Percentiles rank a stretch among this genome's conserved stretches.
These are phyloP conservation scores for Periconia sp. DNA, from an alignment of 2,329 filamentous ascomycete species.

Conservation along the genomic window DNA sequence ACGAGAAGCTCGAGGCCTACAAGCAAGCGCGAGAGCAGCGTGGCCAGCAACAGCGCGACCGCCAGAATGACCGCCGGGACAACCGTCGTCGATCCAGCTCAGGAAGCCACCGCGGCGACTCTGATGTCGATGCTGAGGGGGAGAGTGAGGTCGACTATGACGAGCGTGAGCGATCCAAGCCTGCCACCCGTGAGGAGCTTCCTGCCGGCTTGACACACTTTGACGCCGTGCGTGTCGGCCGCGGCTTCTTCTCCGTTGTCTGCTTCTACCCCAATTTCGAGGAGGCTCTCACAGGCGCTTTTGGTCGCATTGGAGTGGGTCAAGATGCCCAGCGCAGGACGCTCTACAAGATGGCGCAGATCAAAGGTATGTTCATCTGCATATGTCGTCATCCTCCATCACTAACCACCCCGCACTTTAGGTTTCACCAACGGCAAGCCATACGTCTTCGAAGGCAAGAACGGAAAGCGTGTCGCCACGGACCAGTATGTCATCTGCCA, in stretches of 20 bases:
- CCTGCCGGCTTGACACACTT: conserved; percentile 78
- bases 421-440: conserved; percentile 77
- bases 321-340: conserved; percentile 72
- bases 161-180: conserved; percentile 44
- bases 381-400: neutral
- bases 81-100: conserved; percentile 49
- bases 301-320: conserved; percentile 80
- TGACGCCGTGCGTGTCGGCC: conserved; percentile 79
- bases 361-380: conserved; percentile 66
- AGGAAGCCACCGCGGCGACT: conserved; percentile 43
- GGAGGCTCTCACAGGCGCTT: conserved; percentile 78
- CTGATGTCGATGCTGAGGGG: conserved; percentile 65
- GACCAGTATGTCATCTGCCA: conserved; percentile 82
- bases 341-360: conserved; percentile 83
- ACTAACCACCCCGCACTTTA: conserved; percentile 42
- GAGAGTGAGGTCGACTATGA: conserved; percentile 80
- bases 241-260: conserved; percentile 83
- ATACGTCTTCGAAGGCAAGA: conserved; percentile 76
- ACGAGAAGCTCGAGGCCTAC: conserved; percentile 72
- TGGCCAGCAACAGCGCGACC: conserved; percentile 50
- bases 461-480: conserved; percentile 76
- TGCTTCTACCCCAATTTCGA: conserved; percentile 95
- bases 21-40: conserved; percentile 60
- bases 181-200: conserved; percentile 63
- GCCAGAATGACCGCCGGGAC: conserved; percentile 51